A percentile compares a stretch with the other conserved stretches of the same genome.
Evolutionary conservation across 2,329 filamentous ascomycete genomes (phyloP).

Genomic region (Verticillium dahliae): DNA sequence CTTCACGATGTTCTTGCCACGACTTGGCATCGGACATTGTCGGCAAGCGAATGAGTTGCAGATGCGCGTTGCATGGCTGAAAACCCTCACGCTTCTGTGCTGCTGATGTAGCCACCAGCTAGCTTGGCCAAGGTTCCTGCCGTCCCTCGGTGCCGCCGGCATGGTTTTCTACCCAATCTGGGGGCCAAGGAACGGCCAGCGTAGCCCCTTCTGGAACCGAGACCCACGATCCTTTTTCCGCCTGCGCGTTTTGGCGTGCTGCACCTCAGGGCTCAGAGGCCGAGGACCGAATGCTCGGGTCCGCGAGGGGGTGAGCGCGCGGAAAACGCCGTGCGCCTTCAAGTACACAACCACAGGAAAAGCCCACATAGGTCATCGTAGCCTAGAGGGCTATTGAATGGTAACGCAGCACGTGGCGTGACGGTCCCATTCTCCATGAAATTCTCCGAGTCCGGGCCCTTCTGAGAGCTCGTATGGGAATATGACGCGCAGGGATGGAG

Average conservation of each 20-base stretch:
- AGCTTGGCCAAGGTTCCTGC: background rate
- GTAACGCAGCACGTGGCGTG: background rate
- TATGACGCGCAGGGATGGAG: background rate
- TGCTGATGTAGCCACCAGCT: background rate
- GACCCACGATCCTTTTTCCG: background rate
- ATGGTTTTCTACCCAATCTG: background rate
- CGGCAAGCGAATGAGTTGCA: too few species aligned
- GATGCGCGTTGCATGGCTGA: background rate
- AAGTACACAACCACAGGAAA: background rate
- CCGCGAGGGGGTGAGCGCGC: background rate
- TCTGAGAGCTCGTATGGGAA: background rate
- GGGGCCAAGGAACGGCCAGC: background rate
- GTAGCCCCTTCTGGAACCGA: background rate
- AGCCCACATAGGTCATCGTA: background rate
- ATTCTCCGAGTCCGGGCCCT: background rate
- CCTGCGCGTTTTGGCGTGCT: background rate
- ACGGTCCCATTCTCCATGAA: background rate
- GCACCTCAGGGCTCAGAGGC: background rate
- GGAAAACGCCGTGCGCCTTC: background rate
- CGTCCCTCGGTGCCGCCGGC: background rate
- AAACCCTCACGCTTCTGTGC: background rate
- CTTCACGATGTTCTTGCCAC: too few species aligned
- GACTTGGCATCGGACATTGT: too few species aligned
- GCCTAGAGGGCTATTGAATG: background rate
- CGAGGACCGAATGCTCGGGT: background rate